Base-by-base conservation (phyloP, 306 rosid genomes). In the Benincasa hispida region DNA sequence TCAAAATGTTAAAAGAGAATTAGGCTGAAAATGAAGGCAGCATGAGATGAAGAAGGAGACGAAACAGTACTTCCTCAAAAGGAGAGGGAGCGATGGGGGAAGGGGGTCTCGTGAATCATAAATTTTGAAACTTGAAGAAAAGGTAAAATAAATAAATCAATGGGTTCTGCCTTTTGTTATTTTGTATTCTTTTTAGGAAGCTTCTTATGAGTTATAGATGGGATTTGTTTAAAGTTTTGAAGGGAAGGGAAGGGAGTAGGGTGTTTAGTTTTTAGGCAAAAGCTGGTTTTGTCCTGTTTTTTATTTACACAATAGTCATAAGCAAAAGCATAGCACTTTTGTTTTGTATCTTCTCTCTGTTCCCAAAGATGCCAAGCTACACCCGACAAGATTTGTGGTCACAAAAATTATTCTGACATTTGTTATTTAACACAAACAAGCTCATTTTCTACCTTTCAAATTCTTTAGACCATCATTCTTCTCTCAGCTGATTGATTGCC, bases 11-110 rank as follows among this genome's bases (percentile, higher is more conserved):
- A n/a, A 32, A 32, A 32, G 15, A 63, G 73, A 57, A 18, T 15
- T 66, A 67, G 77, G 47, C 10, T 8, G 28, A 24, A 37, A 39
- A 75, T 11, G 30, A 55, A 41, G 70, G 21, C 81, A 80, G 75
- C 30, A 25, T 75, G 42, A 77, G 76, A 76, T 18, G 61, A 25
- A 72, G 35, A 72, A 73, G 58, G 28, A 67, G 85, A 85, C 87
- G 77, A 85, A 83, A 80, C 27, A 55, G 85, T 81, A 76, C 86
- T 76, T 55, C 76, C 45, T 28, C 34, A 79, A 84, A 81, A 70
- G 77, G 75, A 77, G 83, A 79, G 80, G n/a, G 78, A 53, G 51
- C 82, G 73, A 28, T 28, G 81, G 75, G 47, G 41, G 0, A 25
- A 35, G 15, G 32, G 5, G 4, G 5, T 11, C 56, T 42, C 55